Base-by-base conservation (phyloP, 305 asterid species). In the Fraxinus sp. region DNA sequence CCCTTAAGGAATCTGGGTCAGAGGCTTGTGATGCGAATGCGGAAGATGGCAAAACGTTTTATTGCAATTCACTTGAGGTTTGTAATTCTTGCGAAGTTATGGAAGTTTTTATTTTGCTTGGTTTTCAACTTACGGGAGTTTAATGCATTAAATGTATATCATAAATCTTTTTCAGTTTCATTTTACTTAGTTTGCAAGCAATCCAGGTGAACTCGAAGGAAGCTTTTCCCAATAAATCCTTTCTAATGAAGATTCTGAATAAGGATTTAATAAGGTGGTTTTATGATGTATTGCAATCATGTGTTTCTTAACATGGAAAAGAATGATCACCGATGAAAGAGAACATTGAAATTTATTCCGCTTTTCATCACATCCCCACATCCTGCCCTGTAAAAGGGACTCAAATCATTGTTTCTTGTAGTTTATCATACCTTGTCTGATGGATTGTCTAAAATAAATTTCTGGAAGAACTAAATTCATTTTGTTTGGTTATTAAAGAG, bases 41-140 rank as follows among this genome's bases (percentile, higher is more conserved):
- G 87, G 41, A 71, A 46, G 76, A 84, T 35, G 72, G 78, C 66
- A 81, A 77, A 76, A 26, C 84, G 78, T 77, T 84, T 68, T 64
- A 55, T 84, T 26, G 84, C 84, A 52, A 37, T 84, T 74, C 87
- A 84, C 72, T 77, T 84, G 59, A 80, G 86, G 86, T 84, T 57
- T 32, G 55, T 7, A 72, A 24, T 68, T 68, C 74, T 68, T 68
- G 20, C 39, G 0, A 26, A 68, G 70, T 11, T 26, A 13, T 68
- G 10, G 14, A 11, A 10, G 37, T 68, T 28, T 13, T 28, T 13
- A 26, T 68, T 26, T 68, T 68, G 37, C 37, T 68, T 68, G 74
- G 28, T 24, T 68, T 26, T 68, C 74, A 11, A 28, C n/a, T 68
- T 28, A 3, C 7, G 14, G 72, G 18, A 36, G 3, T 16, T 28